Evolutionary conservation across 805 yeast species (phyloP).

Genomic region (Maudiozyma barnettii): DNA sequence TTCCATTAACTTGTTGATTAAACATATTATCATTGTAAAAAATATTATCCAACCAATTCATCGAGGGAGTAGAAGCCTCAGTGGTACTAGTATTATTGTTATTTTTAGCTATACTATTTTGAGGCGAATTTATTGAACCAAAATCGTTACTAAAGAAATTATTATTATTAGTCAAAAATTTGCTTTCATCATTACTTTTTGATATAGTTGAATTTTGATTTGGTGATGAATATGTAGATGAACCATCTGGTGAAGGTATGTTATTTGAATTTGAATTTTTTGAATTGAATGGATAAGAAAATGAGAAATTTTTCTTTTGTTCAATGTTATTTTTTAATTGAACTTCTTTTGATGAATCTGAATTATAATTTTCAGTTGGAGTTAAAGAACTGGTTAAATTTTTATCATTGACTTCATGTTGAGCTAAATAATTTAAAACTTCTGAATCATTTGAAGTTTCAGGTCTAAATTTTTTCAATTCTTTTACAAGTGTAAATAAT

Average conservation of each 20-base stretch:
- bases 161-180: background rate
- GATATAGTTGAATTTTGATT: background rate
- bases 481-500: conserved; percentile 62
- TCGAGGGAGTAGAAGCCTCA: background rate
- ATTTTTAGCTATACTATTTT: background rate
- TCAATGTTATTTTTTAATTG: conserved; percentile 9
- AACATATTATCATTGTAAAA: conserved; percentile 14
- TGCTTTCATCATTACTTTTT: background rate
- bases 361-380: conserved; percentile 6
- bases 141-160: conserved; percentile 1
- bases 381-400: conserved; percentile 11
- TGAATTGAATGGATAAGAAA: conserved; percentile 40
- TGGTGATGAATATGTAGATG: conserved; percentile 2
- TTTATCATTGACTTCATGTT: conserved; percentile 6
- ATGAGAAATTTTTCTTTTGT: conserved; percentile 31
- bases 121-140: background rate
- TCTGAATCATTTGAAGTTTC: conserved; percentile 24
- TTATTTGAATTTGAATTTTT: conserved; percentile 21
- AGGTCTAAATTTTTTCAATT: conserved; percentile 53
- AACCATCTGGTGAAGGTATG: conserved; percentile 8
- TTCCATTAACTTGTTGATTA: conserved; percentile 6
- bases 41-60: conserved; percentile 11
- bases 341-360: background rate
- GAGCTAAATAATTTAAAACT: conserved; percentile 18
- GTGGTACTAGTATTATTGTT: background rate